Conservation (phyloP, 2,329 filamentous ascomycete species). For the Penicillium sp. region DNA sequence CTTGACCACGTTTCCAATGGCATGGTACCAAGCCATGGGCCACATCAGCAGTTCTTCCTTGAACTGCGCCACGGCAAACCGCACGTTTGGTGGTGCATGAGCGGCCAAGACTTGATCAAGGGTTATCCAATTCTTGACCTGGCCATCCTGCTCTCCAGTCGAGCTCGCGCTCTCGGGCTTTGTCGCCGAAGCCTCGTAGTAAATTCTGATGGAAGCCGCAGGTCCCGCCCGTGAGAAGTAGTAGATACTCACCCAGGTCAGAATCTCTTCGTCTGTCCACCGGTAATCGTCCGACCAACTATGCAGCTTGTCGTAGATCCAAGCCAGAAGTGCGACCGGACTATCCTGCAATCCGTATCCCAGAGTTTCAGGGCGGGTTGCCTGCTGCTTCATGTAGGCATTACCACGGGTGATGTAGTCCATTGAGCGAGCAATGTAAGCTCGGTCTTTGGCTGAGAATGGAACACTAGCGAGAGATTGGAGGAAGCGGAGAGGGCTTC, state of each 20-base stretch:
- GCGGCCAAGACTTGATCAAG: constrained; percentile 32
- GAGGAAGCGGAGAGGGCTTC: constrained; percentile 57
- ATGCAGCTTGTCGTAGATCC: constrained; percentile 80
- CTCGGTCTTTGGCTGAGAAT: constrained; percentile 30
- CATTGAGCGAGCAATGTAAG: constrained; percentile 23
- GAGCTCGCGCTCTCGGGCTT: constrained; percentile 2
- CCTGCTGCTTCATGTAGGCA: constrained; percentile 61
- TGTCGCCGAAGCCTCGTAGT: constrained; percentile 63
- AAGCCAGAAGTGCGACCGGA: constrained; percentile 70
- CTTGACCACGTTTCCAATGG: constrained; percentile 54
- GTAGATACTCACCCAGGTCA: constrained; percentile 75
- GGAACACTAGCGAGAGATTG: constrained; percentile 31
- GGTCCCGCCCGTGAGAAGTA: constrained; percentile 70
- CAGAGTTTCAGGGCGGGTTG: constrained; percentile 71
- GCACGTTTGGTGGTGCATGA: constrained; percentile 49
- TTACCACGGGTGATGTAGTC: constrained; percentile 28
- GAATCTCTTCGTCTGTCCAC: constrained; percentile 75
- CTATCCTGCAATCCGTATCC: constrained; percentile 69
- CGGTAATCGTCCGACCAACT: constrained; percentile 73
- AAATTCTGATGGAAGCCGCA: constrained; percentile 67
- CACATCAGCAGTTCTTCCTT: constrained; percentile 53
- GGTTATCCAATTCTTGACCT: constrained; percentile 16
- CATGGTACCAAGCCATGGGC: constrained; percentile 53
- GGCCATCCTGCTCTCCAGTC: constrained; percentile 31
- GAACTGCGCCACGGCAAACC: constrained; percentile 55